phyloP scores from a whole-genome alignment of 805 yeast species.

The Phaffomyces antillensis region DNA sequence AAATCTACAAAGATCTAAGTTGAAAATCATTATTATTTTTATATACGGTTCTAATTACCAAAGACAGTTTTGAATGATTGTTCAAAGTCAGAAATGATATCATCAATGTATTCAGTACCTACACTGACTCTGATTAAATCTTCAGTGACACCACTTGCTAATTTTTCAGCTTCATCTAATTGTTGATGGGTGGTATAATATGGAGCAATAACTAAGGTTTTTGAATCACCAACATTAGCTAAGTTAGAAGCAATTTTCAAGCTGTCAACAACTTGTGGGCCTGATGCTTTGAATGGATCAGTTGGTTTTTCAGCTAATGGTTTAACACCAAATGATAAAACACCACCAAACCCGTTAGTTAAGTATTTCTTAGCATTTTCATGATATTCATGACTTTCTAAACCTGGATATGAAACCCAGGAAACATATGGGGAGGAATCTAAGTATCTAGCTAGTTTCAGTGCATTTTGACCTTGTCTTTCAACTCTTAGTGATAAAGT shows the following conservation, averaged over 20 bases:
- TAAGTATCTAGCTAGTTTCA: conserved; percentile 70
- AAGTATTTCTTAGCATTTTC: conserved; percentile 79
- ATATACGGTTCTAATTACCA: conserved; percentile 8
- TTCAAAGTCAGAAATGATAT: conserved; percentile 81
- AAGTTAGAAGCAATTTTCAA: conserved; percentile 84
- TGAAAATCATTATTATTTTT: not conserved
- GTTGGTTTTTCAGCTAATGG: conserved; percentile 43
- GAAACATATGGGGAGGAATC: conserved; percentile 67
- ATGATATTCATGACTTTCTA: conserved; percentile 70
- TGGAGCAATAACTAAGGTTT: conserved; percentile 93
- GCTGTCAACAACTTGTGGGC: conserved; percentile 77
- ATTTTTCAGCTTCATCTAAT: conserved; percentile 72
- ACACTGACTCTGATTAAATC: conserved; percentile 85
- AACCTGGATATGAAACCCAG: conserved; percentile 92
- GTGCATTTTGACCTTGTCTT: conserved; percentile 80
- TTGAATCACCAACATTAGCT: conserved; percentile 96
- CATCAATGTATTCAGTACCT: conserved; percentile 90
- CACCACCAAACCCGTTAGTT: conserved; percentile 76
- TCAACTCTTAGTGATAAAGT: conserved; percentile 91
- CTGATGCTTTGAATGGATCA: conserved; percentile 65
- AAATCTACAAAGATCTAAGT: not conserved
- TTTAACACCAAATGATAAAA: conserved; percentile 84
- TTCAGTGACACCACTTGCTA: conserved; percentile 78
- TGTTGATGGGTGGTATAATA: conserved; percentile 95
- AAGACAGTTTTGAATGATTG: conserved; percentile 70